Conservation (phyloP, 139 green algal genomes). For the Chlamydomonas schloesseri region DNA sequence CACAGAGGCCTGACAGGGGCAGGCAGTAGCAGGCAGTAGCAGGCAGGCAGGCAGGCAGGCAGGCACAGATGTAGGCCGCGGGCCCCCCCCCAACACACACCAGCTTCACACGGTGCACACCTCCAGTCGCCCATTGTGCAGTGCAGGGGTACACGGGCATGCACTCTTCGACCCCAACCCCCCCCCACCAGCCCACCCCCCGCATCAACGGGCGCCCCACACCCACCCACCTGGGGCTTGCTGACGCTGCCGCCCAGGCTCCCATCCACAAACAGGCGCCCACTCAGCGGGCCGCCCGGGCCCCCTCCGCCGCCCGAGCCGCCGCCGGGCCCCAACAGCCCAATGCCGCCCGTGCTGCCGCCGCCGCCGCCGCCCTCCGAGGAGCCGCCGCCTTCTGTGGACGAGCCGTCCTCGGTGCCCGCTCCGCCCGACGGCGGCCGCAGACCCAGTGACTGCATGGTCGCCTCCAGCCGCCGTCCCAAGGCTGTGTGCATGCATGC, state of each 20-base stretch:
- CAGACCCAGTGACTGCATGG: conserved; percentile 49
- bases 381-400: too few relatives aligned
- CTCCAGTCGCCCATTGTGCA: too few relatives aligned
- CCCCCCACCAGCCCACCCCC: too few relatives aligned
- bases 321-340: too few relatives aligned
- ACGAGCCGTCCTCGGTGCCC: neutral
- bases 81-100: too few relatives aligned
- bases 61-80: too few relatives aligned
- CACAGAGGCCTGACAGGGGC: conserved; percentile 46
- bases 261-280: conserved; percentile 83
- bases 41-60: too few relatives aligned
- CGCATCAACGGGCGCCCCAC: conserved; percentile 22
- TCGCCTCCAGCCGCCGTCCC: conserved; percentile 52
- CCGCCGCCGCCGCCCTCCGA: too few relatives aligned
- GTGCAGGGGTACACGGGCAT: too few relatives aligned
- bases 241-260: conserved; percentile 65
- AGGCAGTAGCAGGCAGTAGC: too few relatives aligned
- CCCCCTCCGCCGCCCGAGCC: neutral
- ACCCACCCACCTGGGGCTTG: conserved; percentile 43
- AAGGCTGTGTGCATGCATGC: conserved; percentile 39
- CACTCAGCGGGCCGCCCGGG: conserved; percentile 71
- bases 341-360: neutral
- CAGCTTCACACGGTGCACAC: too few relatives aligned
- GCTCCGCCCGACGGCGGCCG: conserved; percentile 18
- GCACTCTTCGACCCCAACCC: too few relatives aligned